These are phyloP conservation scores for Asterochloris erici DNA, from an alignment of 139 green algal genomes.

Conservation along the genomic window DNA sequence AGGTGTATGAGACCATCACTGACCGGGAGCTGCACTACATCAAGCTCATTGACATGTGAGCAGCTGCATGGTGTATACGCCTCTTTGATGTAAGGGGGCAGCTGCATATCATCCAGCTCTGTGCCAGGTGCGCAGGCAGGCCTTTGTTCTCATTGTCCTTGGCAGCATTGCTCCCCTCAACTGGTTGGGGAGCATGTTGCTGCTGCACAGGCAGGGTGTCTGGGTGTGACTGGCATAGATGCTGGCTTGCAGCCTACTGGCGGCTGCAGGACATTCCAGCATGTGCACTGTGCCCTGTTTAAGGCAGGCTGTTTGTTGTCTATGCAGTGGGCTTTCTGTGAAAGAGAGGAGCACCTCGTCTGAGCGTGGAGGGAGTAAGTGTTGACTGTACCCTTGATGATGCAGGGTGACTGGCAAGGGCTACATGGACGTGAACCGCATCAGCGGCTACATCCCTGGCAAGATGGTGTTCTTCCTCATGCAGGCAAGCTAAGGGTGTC, in stretches of 20 bases:
- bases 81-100: constrained; percentile 70
- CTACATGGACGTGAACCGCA: constrained; percentile 93
- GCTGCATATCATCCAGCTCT: constrained; percentile 93
- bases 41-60: constrained; percentile 95
- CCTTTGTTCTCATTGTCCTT: constrained; percentile 95
- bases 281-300: not conserved
- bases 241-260: too few relatives aligned
- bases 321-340: not conserved
- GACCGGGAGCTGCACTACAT: constrained; percentile 92
- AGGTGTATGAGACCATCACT: constrained; percentile 89
- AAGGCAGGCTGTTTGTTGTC: not conserved
- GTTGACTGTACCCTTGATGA: not conserved
- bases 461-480: constrained; percentile 97
- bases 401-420: constrained; percentile 72
- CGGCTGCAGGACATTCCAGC: not conserved
- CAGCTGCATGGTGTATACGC: not conserved
- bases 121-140: constrained; percentile 88
- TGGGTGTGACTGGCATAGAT: not conserved
- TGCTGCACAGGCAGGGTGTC: not conserved
- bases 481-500: constrained; percentile 50
- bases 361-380: not conserved
- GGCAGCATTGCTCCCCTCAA: constrained; percentile 24
- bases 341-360: not conserved
- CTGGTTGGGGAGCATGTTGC: not conserved
- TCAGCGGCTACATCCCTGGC: constrained; percentile 92